These are phyloP conservation scores for Microdochium trichocladiopsis DNA, from an alignment of 2,329 filamentous ascomycete genomes.

Conservation along the genomic window DNA sequence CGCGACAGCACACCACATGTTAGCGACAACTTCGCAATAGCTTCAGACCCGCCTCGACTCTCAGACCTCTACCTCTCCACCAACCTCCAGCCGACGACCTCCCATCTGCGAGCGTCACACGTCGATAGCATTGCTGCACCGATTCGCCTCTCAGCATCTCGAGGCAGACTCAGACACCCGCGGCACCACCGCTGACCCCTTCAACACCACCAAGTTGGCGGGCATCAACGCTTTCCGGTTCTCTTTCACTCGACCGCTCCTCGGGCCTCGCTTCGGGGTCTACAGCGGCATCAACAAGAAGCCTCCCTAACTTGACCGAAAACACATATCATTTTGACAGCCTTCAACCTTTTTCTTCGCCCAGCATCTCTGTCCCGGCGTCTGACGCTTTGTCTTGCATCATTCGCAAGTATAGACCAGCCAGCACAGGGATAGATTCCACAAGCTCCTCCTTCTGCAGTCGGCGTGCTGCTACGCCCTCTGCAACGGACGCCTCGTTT, in stretches of 20 bases:
- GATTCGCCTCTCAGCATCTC: not conserved
- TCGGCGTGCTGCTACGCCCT: constrained; percentile 27
- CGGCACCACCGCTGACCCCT: not conserved
- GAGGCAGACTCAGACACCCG: not conserved
- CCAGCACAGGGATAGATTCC: not conserved
- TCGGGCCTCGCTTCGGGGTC: constrained; percentile 89
- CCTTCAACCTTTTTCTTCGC: constrained; percentile 4
- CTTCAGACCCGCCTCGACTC: too few species aligned
- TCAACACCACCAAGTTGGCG: constrained; percentile 84
- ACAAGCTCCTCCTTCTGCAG: constrained; percentile 13
- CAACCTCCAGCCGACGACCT: not conserved
- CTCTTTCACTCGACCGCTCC: constrained; percentile 78
- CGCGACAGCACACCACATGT: too few species aligned
- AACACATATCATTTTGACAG: constrained; percentile 21
- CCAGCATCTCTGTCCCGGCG: constrained; percentile 5
- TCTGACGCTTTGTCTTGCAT: constrained; percentile 1
- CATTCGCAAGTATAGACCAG: not conserved
- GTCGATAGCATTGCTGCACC: not conserved
- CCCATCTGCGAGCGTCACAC: not conserved
- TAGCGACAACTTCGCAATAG: too few species aligned
- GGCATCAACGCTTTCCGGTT: constrained; percentile 65
- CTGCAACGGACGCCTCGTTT: constrained; percentile 21
- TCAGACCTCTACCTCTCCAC: not conserved
- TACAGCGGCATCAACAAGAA: constrained; percentile 95
- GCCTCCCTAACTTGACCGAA: constrained; percentile 77